These are phyloP conservation scores for Xanthoceras sorbifolium DNA, from an alignment of 345 rosid genomes.

Conservation along the genomic window DNA sequence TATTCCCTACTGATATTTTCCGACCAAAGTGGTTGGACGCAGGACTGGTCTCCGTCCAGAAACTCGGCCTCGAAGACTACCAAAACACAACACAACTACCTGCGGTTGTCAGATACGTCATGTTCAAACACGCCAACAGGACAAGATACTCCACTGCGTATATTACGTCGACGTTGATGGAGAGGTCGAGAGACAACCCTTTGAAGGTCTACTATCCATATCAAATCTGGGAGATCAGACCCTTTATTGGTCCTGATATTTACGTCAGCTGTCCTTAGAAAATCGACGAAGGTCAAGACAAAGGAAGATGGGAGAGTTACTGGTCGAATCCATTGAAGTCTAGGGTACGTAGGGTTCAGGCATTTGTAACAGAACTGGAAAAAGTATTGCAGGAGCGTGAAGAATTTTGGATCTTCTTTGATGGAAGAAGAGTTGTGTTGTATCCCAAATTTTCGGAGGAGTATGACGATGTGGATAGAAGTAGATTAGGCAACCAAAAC, in stretches of 20 bases:
- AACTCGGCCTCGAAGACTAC: neutral
- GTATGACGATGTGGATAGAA: neutral
- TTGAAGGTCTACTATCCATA: neutral
- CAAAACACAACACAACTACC: neutral
- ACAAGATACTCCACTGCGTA: neutral
- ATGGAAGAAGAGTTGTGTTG: neutral
- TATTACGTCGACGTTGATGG: neutral
- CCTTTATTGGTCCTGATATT: neutral
- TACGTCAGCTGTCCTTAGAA: neutral
- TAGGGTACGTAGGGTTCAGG: neutral
- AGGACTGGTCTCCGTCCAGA: neutral
- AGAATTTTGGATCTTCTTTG: neutral
- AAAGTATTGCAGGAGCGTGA: neutral
- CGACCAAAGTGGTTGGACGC: neutral
- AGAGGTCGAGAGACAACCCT: neutral
- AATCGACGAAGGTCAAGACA: neutral
- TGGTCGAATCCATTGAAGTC: neutral
- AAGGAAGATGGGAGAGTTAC: neutral
- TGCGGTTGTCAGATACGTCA: neutral
- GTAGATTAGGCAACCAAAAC: neutral
- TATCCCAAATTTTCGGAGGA: neutral
- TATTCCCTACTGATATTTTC: neutral
- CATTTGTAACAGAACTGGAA: neutral
- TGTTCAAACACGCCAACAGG: too few species aligned
- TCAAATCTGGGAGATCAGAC: neutral